Evolutionary conservation across 257 asterid genomes (phyloP).

Genomic region (Mentha longifolia): DNA sequence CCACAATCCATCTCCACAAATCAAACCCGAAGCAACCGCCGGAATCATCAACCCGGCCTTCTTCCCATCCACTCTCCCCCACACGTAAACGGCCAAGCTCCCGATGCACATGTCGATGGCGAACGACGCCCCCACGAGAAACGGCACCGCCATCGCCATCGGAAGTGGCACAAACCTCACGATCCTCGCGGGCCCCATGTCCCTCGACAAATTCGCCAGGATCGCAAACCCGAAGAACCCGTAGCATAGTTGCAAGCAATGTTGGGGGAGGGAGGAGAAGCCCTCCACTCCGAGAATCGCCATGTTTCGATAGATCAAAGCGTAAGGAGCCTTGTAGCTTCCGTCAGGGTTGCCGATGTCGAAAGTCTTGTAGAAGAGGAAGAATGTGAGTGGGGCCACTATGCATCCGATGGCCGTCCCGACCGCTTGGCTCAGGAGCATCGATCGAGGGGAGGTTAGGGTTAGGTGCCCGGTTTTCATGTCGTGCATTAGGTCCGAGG

Average conservation of each 20-base stretch:
- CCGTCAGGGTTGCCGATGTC: constrained; percentile 63
- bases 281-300: constrained; percentile 77
- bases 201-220: constrained; percentile 54
- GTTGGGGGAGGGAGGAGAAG: constrained; percentile 67
- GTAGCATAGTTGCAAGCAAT: constrained; percentile 66
- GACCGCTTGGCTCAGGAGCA: constrained; percentile 67
- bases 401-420: constrained; percentile 78
- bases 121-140: constrained; percentile 69
- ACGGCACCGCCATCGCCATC: constrained; percentile 92
- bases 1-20: constrained; percentile 80
- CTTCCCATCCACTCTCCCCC: constrained; percentile 49
- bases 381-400: constrained; percentile 73
- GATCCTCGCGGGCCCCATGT: constrained; percentile 35
- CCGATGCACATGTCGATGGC: constrained; percentile 85
- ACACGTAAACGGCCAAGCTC: constrained; percentile 61
- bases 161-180: constrained; percentile 70
- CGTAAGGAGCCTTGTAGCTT: constrained; percentile 73
- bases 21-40: constrained; percentile 73
- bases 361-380: constrained; percentile 67
- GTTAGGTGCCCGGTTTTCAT: constrained; percentile 79
- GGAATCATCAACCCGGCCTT: constrained; percentile 65
- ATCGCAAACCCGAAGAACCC: constrained; percentile 66
- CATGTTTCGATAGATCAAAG: constrained; percentile 70
- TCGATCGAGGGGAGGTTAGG: constrained; percentile 70
- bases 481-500: constrained; percentile 76